These are phyloP conservation scores for Catharanthus roseus DNA, from an alignment of 257 asterid species.

Conservation along the genomic window DNA sequence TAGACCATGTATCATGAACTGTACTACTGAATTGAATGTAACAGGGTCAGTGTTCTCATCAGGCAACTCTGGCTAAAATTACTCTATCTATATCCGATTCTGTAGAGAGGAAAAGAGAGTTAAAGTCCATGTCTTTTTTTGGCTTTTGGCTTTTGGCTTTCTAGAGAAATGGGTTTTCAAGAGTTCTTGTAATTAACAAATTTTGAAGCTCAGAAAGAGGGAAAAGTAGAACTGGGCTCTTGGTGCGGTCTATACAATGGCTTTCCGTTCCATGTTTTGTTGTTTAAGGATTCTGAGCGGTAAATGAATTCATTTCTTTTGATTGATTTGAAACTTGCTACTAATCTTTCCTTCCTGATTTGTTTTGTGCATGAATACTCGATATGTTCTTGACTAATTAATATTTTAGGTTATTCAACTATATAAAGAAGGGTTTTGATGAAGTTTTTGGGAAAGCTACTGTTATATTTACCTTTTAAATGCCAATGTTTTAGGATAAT, in stretches of 20 bases:
- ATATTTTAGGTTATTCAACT: background rate
- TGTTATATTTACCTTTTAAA: background rate
- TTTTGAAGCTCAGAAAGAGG: constrained; percentile 15
- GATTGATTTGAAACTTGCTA: constrained; percentile 20
- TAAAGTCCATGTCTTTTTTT: constrained; percentile 4
- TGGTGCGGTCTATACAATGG: constrained; percentile 32
- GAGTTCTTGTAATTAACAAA: constrained; percentile 2
- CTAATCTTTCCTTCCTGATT: constrained; percentile 5
- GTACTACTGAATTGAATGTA: too few species aligned
- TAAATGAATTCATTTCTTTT: constrained; percentile 25
- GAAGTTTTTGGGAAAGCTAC: background rate
- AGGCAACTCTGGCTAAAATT: too few species aligned
- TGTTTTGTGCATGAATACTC: background rate
- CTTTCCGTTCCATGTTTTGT: constrained; percentile 43
- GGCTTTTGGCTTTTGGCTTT: too few species aligned
- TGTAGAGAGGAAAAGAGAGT: background rate
- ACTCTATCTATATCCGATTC: too few species aligned
- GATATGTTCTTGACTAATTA: background rate
- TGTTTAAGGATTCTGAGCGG: constrained; percentile 70
- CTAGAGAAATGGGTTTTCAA: constrained; percentile 13
- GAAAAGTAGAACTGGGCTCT: constrained; percentile 16
- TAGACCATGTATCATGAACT: too few species aligned
- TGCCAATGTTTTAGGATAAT: background rate
- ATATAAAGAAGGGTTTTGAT: background rate
- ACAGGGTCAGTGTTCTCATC: too few species aligned